Evolutionary conservation across 371 early-diverging fungal genomes (phyloP), one percentile per base, ranked within the genome.

Genomic region (Lichtheimia ornata): DNA sequence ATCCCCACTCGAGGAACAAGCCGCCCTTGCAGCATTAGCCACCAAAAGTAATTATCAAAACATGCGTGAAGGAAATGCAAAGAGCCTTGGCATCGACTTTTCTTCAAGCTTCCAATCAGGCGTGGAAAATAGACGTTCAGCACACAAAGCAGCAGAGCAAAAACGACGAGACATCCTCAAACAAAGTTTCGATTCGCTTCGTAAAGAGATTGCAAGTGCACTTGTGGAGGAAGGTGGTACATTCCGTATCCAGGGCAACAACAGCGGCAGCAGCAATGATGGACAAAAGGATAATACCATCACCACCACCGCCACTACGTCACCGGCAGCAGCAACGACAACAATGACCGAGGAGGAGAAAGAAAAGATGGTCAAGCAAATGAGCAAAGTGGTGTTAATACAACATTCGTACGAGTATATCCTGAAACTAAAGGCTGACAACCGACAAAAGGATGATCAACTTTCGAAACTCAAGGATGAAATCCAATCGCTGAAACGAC

Each of bases 101-200:
- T 77, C 81, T 17, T 77, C 80, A 4, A 87, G 87, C 53, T 82
- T 91, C 42, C 86, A 90, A 52, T 86, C 87, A 0, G 88, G 89
- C 2, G 81, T 92, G 51, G 91, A 92, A 67, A 83, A 84, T 14
- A 83, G 93, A 2, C 83, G 88, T 13, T 88, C 89, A 9, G 88
- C 86, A 5, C 96, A 96, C 74, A 94, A 95, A 67, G 91, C 90
- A 15, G 96, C 97, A 3, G 97, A 97, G 66, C 96, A 97, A 70
- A 89, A 90, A 64, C 87, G 97, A n/a, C 79, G 97, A n/a, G 94
- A 94, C 64, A 87, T 90, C 25, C 74, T 96, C 18, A 94, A 94
- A 59, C 77, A 88, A 44, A 89, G 91, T 42, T 97, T 97, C 69
- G 93, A 96, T 50, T 82, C 88, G n/a, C 74, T 97, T 11, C 77